Base-by-base conservation (phyloP, 2,329 filamentous ascomycete species). In the Coleophoma crateriformis region DNA sequence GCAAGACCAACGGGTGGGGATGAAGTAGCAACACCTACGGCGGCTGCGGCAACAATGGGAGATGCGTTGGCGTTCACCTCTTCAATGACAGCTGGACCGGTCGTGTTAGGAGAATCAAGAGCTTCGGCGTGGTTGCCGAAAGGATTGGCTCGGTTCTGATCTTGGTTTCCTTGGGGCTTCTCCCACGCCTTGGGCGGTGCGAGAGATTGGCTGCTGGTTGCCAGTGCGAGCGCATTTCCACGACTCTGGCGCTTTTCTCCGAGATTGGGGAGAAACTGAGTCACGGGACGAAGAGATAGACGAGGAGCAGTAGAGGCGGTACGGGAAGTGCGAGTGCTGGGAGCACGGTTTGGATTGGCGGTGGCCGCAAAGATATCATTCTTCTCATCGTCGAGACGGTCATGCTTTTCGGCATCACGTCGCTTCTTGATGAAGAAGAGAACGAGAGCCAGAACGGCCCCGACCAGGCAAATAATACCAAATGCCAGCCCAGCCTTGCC, bases 211-310 rank as follows among this genome's bases (percentile, higher is more conserved):
- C 47, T 56, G 60, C 42, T 58, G 53, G 49, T 46, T 44, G 49
- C 47, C 32, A 32, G 52, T 59, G 51, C 66, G 48, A 76, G 65
- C 33, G 67, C 69, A 51, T 72, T 71, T 33, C 71, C 73, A 51
- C 73, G 76, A 69, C 74, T 81, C 34, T 67, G 63, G 46, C 74
- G 71, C 62, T 76, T 74, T 48, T 79, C 76, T 52, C 46, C 50
- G 52, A 88, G 77, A 61, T 81, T 83, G 5, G 89, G 87, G 37
- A 88, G 76, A 69, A 96, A 91, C 61, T 94, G 84, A 38, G 89
- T 92, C 45, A 94, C 80, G 3, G 90, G 90, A 45, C 90, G 85
- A 48, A 96, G 56, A 63, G 89, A 95, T 53, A 96, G 77, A 54
- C 85, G 85, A n/a, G 90, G 90, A 41, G 90, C 84, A 33, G 72